Evolutionary conservation across 495 filamentous ascomycete species (phyloP).

Genomic region (Copromyces sp.): DNA sequence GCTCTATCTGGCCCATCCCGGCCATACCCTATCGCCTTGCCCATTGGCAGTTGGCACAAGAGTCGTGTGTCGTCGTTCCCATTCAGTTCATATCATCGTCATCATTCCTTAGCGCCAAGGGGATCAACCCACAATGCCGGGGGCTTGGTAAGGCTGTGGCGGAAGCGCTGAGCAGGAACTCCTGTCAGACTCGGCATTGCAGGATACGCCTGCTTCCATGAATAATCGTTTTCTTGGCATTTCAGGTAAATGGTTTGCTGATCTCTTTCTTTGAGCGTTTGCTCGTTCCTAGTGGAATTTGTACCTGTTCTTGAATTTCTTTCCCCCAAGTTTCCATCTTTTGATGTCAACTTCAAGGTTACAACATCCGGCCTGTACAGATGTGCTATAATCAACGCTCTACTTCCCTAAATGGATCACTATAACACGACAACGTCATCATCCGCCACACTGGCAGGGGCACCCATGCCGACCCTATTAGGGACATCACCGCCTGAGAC

Average conservation of each 20-base stretch:
- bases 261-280: neutral
- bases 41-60: neutral
- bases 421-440: neutral
- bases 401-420: neutral
- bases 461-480: neutral
- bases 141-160: neutral
- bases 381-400: neutral
- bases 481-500: neutral
- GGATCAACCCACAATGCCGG: neutral
- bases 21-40: neutral
- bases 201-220: neutral
- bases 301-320: neutral
- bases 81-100: neutral
- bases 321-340: neutral
- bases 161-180: neutral
- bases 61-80: neutral
- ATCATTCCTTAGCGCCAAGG: neutral
- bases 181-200: neutral
- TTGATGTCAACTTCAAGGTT: neutral
- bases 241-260: neutral
- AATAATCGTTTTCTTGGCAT: neutral
- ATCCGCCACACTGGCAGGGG: neutral
- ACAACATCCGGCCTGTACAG: neutral
- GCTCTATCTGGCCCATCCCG: neutral
- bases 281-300: neutral